These are phyloP conservation scores for Takashimella tepidaria DNA, from an alignment of 1,284 basidiomycete genomes.

Conservation along the genomic window DNA sequence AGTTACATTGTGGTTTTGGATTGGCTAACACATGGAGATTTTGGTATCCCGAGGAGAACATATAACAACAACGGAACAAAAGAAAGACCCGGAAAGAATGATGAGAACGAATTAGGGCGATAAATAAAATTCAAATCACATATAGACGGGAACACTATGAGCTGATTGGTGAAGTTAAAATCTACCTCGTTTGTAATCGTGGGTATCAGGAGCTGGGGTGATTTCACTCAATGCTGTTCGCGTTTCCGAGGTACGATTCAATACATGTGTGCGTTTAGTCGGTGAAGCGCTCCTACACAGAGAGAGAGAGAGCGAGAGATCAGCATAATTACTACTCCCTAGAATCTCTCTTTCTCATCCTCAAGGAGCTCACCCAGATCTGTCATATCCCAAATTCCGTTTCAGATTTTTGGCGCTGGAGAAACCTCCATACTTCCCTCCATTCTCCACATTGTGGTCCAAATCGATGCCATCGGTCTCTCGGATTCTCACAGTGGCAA, in stretches of 20 bases:
- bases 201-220: not conserved
- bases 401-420: constrained; percentile 39
- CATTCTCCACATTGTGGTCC: constrained; percentile 4
- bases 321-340: too few relatives aligned
- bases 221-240: not conserved
- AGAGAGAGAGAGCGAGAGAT: not conserved
- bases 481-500: constrained; percentile 17
- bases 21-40: too few relatives aligned
- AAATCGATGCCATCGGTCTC: constrained; percentile 11
- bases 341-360: too few relatives aligned
- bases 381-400: constrained; percentile 3
- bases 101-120: too few relatives aligned
- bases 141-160: too few relatives aligned
- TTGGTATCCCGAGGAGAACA: too few relatives aligned
- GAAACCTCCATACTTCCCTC: constrained; percentile 21
- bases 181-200: not conserved
- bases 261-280: not conserved
- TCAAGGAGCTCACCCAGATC: not conserved
- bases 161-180: too few relatives aligned
- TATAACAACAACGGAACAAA: too few relatives aligned
- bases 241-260: not conserved
- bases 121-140: too few relatives aligned
- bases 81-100: too few relatives aligned
- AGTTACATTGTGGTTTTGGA: too few relatives aligned
- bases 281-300: not conserved